Conservation (phyloP, 2,329 filamentous ascomycete genomes). For the Talaromyces piceae region DNA sequence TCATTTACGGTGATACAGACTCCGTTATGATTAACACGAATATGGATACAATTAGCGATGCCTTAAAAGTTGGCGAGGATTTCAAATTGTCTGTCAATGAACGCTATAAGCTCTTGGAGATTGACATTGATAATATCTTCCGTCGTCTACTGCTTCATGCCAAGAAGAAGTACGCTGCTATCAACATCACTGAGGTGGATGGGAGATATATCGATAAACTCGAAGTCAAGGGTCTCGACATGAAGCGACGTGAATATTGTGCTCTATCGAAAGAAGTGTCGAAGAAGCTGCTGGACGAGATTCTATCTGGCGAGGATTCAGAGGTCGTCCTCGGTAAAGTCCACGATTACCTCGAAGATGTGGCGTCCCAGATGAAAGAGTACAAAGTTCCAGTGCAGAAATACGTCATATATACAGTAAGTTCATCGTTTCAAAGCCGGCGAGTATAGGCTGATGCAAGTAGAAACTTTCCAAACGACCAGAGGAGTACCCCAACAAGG, state of each 20-base stretch:
- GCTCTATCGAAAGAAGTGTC: slow-evolving; percentile 92
- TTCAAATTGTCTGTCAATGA: slow-evolving; percentile 96
- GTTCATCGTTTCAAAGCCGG: background rate
- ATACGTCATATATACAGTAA: slow-evolving; percentile 87
- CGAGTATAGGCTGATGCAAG: slow-evolving; percentile 9
- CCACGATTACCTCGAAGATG: slow-evolving; percentile 83
- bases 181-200: slow-evolving; percentile 83
- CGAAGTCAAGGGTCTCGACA: slow-evolving; percentile 96
- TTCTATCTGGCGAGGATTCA: slow-evolving; percentile 86
- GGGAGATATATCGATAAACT: slow-evolving; percentile 90
- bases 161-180: slow-evolving; percentile 98
- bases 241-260: slow-evolving; percentile 96
- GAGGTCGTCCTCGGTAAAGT: slow-evolving; percentile 83
- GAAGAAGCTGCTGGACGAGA: slow-evolving; percentile 80
- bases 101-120: slow-evolving; percentile 84
- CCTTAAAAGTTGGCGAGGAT: slow-evolving; percentile 82
- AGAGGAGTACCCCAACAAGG: slow-evolving; percentile 86
- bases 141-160: slow-evolving; percentile 86
- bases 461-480: slow-evolving; percentile 87
- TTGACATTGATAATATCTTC: slow-evolving; percentile 98
- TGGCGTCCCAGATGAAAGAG: slow-evolving; percentile 80
- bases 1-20: slow-evolving; percentile 98
- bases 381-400: slow-evolving; percentile 67
- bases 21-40: slow-evolving; percentile 99
- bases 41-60: slow-evolving; percentile 84